Base-by-base conservation (phyloP, 2,329 filamentous ascomycete genomes). In the Tolypocladium amazonense region DNA sequence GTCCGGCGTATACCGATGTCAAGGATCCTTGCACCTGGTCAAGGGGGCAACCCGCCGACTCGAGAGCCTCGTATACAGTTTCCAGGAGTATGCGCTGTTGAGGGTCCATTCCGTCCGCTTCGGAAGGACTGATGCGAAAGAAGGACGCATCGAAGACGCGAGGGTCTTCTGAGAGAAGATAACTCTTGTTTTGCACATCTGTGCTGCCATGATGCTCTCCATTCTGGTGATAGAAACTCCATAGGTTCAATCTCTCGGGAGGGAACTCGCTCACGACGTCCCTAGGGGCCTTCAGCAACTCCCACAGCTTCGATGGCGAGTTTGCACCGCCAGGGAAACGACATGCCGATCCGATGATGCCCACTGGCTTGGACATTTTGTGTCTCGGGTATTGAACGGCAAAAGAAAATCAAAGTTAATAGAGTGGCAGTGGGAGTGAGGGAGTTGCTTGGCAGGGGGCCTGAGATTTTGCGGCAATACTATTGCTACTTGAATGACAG, bases 11-110 rank as follows among this genome's bases (percentile, higher is more conserved):
- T 8, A 67, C 70, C n/a, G 60, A 69, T 25, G 63, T 67, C 11
- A 60, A 45, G 1, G 56, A 43, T 1, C 65, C 65, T 1, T 53
- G 56, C 18, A 73, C 58, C 3, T 62, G 37, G 1, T 73, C 66
- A 7, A 76, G 60, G 1, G 69, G 60, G 0, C 72, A 50, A 25
- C 75, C 75, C 0, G 69, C 71, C 12, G 65, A 66, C 33, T 72
- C 72, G 0, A 82, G 60, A 0, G 75, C 72, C 59, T 78, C 75
- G 56, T 74, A 77, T 6, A 69, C 68, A 0, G 74, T 70, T 56
- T 78, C 74, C 4, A 76, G 68, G 18, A 75, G 63, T 35, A 73
- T 68, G 2, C 76, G 68, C 60, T 77, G 75, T 62, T 78, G 75
- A 0, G 77, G 77, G 55, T 79, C 77, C 61, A 77, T 70, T 30